These are phyloP conservation scores for Ophiocordyceps camponoti-leonardi DNA, from an alignment of 2,329 filamentous ascomycete species.

Conservation along the genomic window DNA sequence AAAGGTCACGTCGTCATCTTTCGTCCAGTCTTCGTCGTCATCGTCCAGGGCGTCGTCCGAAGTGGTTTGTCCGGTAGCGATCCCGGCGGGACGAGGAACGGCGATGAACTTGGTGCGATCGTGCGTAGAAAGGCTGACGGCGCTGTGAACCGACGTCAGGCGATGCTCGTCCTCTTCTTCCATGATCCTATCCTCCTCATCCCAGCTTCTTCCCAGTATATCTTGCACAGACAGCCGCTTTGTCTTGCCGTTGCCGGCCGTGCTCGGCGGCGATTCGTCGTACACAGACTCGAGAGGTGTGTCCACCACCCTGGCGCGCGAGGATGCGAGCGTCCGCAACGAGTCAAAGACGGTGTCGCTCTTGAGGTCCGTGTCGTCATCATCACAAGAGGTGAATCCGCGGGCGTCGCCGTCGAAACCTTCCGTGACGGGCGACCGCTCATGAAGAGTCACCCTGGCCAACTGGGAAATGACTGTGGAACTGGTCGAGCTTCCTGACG, in stretches of 20 bases:
- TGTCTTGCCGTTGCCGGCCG: constrained; percentile 31
- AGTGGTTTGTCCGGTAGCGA: constrained; percentile 31
- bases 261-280: constrained; percentile 55
- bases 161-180: constrained; percentile 46
- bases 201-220: constrained; percentile 36
- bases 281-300: constrained; percentile 66
- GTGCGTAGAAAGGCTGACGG: constrained; percentile 1
- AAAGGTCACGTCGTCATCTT: constrained; percentile 31
- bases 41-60: constrained; percentile 47
- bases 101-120: neutral
- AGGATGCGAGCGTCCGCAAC: constrained; percentile 51
- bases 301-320: constrained; percentile 47
- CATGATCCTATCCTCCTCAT: constrained; percentile 38
- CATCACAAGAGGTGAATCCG: constrained; percentile 49
- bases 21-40: constrained; percentile 46
- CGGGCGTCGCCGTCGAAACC: constrained; percentile 53
- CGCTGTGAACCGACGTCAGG: constrained; percentile 29
- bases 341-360: constrained; percentile 68
- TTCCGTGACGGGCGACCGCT: constrained; percentile 39
- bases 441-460: constrained; percentile 12
- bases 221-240: constrained; percentile 43
- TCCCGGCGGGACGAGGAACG: constrained; percentile 12
- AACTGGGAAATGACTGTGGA: constrained; percentile 23
- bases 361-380: constrained; percentile 63
- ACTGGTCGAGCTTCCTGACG: constrained; percentile 24